A percentile compares a stretch with the other conserved stretches of the same genome.
Evolutionary conservation across 306 rosid species (phyloP).

Genomic region (Ochetophila trinervis): DNA sequence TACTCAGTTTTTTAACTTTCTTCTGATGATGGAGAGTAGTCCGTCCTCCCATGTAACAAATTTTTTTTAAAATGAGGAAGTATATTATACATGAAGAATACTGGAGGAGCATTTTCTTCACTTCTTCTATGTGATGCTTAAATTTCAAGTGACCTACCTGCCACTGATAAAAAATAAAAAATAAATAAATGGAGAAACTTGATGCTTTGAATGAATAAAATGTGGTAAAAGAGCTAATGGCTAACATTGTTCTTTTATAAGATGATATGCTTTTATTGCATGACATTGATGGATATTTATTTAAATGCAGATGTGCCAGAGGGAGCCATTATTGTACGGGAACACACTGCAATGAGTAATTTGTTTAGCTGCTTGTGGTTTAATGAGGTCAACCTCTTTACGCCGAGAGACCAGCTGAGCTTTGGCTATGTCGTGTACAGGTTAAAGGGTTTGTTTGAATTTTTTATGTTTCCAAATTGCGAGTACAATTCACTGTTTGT

Average conservation of each 20-base stretch:
- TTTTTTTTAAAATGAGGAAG: no score
- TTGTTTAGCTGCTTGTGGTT: constrained; percentile 99
- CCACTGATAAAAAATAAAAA: no score
- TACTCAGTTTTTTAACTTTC: no score
- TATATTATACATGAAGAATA: no score
- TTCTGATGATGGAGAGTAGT: no score
- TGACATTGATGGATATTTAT: constrained; percentile 16
- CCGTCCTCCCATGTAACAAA: no score
- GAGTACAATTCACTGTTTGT: constrained; percentile 91
- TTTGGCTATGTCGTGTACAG: constrained; percentile 91
- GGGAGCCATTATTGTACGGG: constrained; percentile 85
- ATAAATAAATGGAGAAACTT: no score
- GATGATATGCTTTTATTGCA: neutral
- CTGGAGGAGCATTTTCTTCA: no score
- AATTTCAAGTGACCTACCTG: no score
- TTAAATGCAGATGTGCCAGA: constrained; percentile 90
- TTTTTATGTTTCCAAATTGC: constrained; percentile 92
- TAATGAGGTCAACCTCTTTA: constrained; percentile 93
- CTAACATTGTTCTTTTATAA: no score
- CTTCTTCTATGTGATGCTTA: no score
- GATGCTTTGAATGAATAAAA: no score
- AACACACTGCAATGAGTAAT: constrained; percentile 68
- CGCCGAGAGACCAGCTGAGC: constrained; percentile 98
- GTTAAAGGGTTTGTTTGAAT: constrained; percentile 54
- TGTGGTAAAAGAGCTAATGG: neutral